These are phyloP conservation scores for Boletus rubroflammeus DNA, from an alignment of 768 basidiomycete genomes.

Conservation along the genomic window DNA sequence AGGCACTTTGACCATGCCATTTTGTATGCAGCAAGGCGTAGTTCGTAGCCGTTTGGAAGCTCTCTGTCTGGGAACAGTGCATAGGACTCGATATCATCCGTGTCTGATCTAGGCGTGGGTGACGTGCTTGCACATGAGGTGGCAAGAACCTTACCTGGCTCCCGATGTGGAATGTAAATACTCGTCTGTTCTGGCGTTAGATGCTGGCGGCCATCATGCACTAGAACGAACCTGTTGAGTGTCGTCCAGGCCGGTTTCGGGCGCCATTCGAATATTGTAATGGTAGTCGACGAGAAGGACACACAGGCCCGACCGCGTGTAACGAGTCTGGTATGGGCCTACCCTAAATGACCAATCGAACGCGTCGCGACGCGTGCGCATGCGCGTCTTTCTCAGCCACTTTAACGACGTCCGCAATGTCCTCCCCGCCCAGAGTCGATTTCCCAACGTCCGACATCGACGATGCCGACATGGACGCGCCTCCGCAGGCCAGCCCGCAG, in stretches of 20 bases:
- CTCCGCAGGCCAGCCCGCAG: constrained; percentile 13
- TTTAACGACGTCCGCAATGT: constrained; percentile 38
- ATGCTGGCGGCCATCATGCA: neutral
- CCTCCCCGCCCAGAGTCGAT: constrained; percentile 60
- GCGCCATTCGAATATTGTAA: constrained; percentile 8
- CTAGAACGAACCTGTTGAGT: constrained; percentile 24
- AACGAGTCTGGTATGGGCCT: constrained; percentile 19
- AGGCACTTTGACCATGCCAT: constrained; percentile 59
- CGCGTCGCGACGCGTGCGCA: constrained; percentile 58
- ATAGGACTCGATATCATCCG: constrained; percentile 17
- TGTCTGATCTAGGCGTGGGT: constrained; percentile 11
- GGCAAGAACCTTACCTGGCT: constrained; percentile 19
- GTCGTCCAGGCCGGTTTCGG: constrained; percentile 21
- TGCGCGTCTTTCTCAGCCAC: constrained; percentile 16
- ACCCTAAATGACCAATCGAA: constrained; percentile 46
- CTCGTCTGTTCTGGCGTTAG: constrained; percentile 24
- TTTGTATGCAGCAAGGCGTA: constrained; percentile 52
- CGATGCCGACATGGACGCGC: constrained; percentile 52
- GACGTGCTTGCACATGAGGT: neutral
- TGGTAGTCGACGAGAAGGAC: neutral
- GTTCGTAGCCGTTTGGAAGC: constrained; percentile 30
- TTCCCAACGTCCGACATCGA: constrained; percentile 59
- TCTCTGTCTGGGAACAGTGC: constrained; percentile 31
- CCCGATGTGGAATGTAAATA: constrained; percentile 27
- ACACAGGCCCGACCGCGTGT: neutral